phyloP scores from a whole-genome alignment of 2,329 filamentous ascomycete species.

The Penicillium sp. region DNA sequence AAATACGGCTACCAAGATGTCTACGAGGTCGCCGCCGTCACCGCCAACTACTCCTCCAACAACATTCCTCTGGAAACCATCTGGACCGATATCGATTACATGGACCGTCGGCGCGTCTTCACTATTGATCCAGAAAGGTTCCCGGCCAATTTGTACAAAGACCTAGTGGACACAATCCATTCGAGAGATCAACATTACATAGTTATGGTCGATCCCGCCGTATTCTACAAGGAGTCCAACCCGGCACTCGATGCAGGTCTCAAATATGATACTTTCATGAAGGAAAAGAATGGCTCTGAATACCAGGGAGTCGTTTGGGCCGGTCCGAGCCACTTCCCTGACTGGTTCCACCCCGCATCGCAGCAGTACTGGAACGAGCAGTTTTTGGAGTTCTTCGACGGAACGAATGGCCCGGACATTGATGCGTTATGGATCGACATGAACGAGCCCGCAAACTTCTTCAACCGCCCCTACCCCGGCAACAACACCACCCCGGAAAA shows the following conservation, averaged over 20 bases:
- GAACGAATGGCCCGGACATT: slow-evolving; percentile 66
- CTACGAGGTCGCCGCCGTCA: slow-evolving; percentile 43
- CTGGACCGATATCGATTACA: slow-evolving; percentile 47
- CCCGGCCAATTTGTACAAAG: slow-evolving; percentile 35
- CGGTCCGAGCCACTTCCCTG: slow-evolving; percentile 68
- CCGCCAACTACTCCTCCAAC: slow-evolving; percentile 41
- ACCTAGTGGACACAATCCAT: slow-evolving; percentile 68
- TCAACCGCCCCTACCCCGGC: slow-evolving; percentile 52
- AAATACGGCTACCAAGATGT: slow-evolving; percentile 60
- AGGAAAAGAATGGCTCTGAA: not conserved
- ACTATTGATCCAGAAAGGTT: slow-evolving; percentile 41
- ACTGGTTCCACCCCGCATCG: slow-evolving; percentile 69
- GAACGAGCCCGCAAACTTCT: slow-evolving; percentile 57
- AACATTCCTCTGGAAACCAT: slow-evolving; percentile 44
- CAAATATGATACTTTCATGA: slow-evolving; percentile 12
- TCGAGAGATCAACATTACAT: slow-evolving; percentile 66
- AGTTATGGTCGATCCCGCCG: slow-evolving; percentile 68
- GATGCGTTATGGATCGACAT: slow-evolving; percentile 76
- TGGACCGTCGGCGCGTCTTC: slow-evolving; percentile 40
- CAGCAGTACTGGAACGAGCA: slow-evolving; percentile 68
- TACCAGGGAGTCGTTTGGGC: slow-evolving; percentile 72
- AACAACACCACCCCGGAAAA: slow-evolving; percentile 46
- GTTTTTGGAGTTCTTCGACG: slow-evolving; percentile 63
- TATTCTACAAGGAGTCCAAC: slow-evolving; percentile 27
- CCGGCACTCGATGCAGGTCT: slow-evolving; percentile 11